Conservation (phyloP, 2,329 filamentous ascomycete species). For the Epichloe hybrida region DNA sequence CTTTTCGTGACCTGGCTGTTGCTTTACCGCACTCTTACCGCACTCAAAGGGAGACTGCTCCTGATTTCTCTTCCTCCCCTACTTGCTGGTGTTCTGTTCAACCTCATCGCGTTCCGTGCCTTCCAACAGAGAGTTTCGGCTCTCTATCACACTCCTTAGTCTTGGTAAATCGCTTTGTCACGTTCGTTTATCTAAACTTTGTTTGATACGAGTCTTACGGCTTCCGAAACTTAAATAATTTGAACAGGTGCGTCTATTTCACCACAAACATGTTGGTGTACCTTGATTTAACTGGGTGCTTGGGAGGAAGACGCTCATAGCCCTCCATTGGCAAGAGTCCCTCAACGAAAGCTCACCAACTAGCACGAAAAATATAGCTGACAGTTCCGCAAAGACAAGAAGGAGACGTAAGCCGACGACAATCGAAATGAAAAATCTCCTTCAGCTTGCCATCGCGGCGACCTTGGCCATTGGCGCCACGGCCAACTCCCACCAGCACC, state of each 20-base stretch:
- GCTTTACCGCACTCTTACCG: too few relatives aligned
- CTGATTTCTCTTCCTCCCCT: constrained; percentile 6
- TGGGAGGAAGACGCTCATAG: neutral
- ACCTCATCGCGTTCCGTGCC: constrained; percentile 20
- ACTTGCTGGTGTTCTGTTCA: constrained; percentile 14
- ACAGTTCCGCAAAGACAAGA: neutral
- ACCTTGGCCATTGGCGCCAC: constrained; percentile 37
- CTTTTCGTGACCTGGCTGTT: too few relatives aligned
- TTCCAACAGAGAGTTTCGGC: constrained; percentile 39
- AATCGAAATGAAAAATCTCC: constrained; percentile 8
- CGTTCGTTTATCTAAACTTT: constrained; percentile 17
- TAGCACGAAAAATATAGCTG: neutral
- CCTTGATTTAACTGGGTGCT: neutral
- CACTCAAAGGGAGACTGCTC: neutral
- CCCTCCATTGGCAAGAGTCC: neutral
- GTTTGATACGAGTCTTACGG: constrained; percentile 10
- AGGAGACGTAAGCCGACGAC: neutral
- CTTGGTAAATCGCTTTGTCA: constrained; percentile 14
- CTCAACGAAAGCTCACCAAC: neutral
- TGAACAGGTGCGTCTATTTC: neutral
- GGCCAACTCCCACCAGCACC: constrained; percentile 49
- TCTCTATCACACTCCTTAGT: constrained; percentile 43
- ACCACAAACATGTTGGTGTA: neutral
- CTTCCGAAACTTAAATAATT: neutral
- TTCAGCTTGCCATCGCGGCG: constrained; percentile 38